Evolutionary conservation across 2,329 filamentous ascomycete species (phyloP).

Genomic region (Cytospora paraplurivora): DNA sequence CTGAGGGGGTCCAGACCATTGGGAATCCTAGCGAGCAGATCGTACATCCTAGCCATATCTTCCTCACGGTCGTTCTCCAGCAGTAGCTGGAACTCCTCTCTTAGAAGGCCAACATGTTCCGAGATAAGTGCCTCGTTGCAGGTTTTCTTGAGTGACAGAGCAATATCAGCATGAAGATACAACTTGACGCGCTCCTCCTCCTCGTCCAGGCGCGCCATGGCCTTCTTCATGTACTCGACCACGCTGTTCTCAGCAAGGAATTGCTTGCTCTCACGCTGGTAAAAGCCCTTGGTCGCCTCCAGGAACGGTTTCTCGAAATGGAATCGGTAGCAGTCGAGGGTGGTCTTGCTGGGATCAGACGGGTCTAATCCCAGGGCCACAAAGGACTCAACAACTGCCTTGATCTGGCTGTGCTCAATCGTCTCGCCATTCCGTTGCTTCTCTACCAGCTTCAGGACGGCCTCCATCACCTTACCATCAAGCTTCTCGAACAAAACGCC

Average conservation of each 20-base stretch:
- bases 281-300: slow-evolving; percentile 79
- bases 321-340: slow-evolving; percentile 88
- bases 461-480: slow-evolving; percentile 87
- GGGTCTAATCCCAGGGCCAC: slow-evolving; percentile 94
- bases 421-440: slow-evolving; percentile 97
- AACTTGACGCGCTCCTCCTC: slow-evolving; percentile 92
- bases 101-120: slow-evolving; percentile 80
- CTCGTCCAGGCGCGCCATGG: slow-evolving; percentile 82
- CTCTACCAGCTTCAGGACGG: slow-evolving; percentile 91
- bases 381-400: slow-evolving; percentile 94
- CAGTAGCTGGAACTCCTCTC: slow-evolving; percentile 93
- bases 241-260: slow-evolving; percentile 97
- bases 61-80: slow-evolving; percentile 93
- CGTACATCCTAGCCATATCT: slow-evolving; percentile 96
- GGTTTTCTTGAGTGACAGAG: slow-evolving; percentile 76
- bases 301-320: slow-evolving; percentile 95
- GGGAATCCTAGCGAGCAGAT: slow-evolving; percentile 81
- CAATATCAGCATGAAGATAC: slow-evolving; percentile 90
- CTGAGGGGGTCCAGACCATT: slow-evolving; percentile 90
- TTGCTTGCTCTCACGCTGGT: slow-evolving; percentile 86
- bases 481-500: slow-evolving; percentile 85
- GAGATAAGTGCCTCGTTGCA: slow-evolving; percentile 90
- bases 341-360: slow-evolving; percentile 88
- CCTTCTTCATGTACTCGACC: slow-evolving; percentile 99
- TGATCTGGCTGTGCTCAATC: slow-evolving; percentile 95